Conservation (phyloP, 1,284 basidiomycete genomes). For the Pseudozyma tsukubaensis region DNA sequence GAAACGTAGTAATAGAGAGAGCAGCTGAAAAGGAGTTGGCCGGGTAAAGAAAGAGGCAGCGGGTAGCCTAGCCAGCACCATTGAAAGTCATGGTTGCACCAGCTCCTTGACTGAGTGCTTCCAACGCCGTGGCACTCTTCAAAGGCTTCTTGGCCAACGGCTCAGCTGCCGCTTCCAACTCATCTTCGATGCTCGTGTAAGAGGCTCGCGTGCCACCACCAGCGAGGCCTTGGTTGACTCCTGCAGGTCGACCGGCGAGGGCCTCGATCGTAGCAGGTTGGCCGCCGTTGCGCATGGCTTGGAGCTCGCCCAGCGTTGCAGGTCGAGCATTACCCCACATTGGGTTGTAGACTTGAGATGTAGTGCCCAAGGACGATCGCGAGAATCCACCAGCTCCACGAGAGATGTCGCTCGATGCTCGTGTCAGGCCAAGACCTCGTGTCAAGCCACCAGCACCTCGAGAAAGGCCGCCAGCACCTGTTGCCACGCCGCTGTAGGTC, state of each 20-base stretch:
- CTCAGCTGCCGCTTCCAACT: slow-evolving; percentile 1
- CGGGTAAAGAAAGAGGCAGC: neutral
- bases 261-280: slow-evolving; percentile 12
- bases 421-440: neutral
- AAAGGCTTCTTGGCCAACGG: neutral
- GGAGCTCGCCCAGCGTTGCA: neutral
- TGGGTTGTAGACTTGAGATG: too few species aligned
- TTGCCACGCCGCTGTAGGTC: too few species aligned
- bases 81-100: slow-evolving; percentile 25
- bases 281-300: neutral
- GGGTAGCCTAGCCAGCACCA: slow-evolving; percentile 12
- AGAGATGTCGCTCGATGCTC: neutral
- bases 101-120: slow-evolving; percentile 4
- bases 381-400: neutral
- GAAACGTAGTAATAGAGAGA: neutral
- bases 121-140: neutral
- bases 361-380: too few species aligned
- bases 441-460: neutral
- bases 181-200: neutral
- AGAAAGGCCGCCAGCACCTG: neutral
- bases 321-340: neutral
- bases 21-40: neutral
- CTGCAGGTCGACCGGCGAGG: neutral
- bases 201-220: too few species aligned
- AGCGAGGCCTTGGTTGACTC: neutral